These are phyloP conservation scores for Volutella citrinella DNA, from an alignment of 2,329 filamentous ascomycete genomes.

Conservation along the genomic window DNA sequence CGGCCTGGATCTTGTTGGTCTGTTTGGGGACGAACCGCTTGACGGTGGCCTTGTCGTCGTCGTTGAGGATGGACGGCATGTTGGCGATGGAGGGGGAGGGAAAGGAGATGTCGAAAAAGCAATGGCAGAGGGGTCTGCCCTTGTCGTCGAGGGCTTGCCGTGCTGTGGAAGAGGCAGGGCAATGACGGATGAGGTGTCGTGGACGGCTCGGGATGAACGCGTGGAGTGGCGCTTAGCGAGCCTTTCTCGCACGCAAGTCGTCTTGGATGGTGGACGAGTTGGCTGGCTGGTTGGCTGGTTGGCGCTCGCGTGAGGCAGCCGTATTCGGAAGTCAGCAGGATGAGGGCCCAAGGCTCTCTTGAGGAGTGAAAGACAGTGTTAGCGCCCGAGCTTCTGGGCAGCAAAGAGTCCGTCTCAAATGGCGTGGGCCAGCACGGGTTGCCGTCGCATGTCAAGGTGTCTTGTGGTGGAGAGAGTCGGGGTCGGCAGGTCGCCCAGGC, in stretches of 20 bases:
- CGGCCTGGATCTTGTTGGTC: slow-evolving; percentile 95
- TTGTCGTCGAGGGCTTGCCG: background rate
- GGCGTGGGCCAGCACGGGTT: slow-evolving; percentile 23
- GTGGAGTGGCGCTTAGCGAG: too few relatives aligned
- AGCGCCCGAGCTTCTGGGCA: slow-evolving; percentile 25
- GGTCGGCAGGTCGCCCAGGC: slow-evolving; percentile 12
- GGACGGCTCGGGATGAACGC: too few relatives aligned
- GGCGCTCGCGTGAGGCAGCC: slow-evolving; percentile 25
- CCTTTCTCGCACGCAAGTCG: too few relatives aligned
- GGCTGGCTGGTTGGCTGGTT: too few relatives aligned
- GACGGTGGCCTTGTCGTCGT: slow-evolving; percentile 94
- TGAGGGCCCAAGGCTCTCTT: too few relatives aligned
- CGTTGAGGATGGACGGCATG: slow-evolving; percentile 71
- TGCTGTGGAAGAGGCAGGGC: too few relatives aligned
- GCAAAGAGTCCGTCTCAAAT: slow-evolving; percentile 23
- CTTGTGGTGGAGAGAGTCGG: slow-evolving; percentile 11
- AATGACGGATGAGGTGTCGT: too few relatives aligned
- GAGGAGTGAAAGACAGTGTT: slow-evolving; percentile 1
- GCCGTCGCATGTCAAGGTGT: slow-evolving; percentile 25
- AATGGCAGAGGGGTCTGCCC: slow-evolving; percentile 2
- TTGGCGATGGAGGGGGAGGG: slow-evolving; percentile 19
- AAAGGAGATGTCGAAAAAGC: background rate
- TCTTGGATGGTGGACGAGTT: too few relatives aligned
- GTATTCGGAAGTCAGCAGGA: too few relatives aligned
- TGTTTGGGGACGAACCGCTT: slow-evolving; percentile 92